Percentiles rank a stretch among this genome's conserved stretches.
Conservation (phyloP, 176 grass and related monocot genomes). For the Rhynchospora pubera region DNA sequence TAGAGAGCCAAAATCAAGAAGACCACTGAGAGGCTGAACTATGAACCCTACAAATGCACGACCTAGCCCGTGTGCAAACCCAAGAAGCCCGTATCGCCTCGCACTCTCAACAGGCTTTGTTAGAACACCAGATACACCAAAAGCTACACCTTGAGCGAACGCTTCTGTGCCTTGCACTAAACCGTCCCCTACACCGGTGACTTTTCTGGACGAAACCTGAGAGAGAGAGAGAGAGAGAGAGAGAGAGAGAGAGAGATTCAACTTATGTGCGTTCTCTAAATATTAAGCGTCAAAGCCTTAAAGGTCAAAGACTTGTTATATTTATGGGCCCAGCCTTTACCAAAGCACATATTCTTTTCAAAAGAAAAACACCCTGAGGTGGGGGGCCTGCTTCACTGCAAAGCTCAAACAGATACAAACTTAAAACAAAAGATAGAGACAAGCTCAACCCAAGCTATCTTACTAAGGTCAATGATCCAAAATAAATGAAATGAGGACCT, state of each 20-base stretch:
- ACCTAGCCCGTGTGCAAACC: constrained; percentile 85
- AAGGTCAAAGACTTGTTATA: too few relatives aligned
- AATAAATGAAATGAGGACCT: neutral
- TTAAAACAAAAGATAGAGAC: neutral
- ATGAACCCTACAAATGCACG: constrained; percentile 87
- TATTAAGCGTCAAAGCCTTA: neutral
- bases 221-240: constrained; percentile 10
- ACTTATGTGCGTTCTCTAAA: neutral
- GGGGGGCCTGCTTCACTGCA: too few relatives aligned
- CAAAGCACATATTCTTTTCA: neutral
- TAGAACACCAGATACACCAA: constrained; percentile 93
- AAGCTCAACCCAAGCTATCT: neutral
- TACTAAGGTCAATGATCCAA: neutral
- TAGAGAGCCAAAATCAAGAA: constrained; percentile 80
- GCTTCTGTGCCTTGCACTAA: constrained; percentile 90
- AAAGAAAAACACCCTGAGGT: neutral
- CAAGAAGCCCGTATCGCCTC: constrained; percentile 74
- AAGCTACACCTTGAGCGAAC: constrained; percentile 93
- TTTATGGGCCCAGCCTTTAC: neutral
- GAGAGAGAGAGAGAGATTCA: neutral
- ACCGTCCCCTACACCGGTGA: constrained; percentile 88
- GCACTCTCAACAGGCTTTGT: constrained; percentile 90
- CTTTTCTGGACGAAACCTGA: constrained; percentile 50
- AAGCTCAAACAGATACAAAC: too few relatives aligned
- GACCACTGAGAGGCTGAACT: constrained; percentile 92